Conservation (phyloP, 768 basidiomycete genomes). For the Lactarius indigo region DNA sequence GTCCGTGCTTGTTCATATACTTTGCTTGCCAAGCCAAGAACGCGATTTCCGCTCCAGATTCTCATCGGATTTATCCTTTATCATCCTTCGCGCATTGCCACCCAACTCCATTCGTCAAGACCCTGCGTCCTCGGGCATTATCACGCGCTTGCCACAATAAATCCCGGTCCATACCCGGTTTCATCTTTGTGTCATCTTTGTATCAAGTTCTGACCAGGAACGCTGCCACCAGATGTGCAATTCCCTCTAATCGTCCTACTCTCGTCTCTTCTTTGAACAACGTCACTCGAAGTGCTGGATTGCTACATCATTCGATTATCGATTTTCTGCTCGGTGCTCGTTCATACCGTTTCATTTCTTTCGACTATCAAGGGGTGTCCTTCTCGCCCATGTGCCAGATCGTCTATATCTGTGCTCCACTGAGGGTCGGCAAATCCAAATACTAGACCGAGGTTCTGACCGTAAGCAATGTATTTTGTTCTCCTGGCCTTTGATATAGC, state of each 20-base stretch:
- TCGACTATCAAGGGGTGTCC: not conserved
- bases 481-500: not conserved
- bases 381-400: not conserved
- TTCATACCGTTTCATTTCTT: not conserved
- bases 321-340: not conserved
- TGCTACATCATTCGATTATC: not conserved
- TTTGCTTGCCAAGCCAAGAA: not conserved
- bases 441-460: not conserved
- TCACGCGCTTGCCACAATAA: not conserved
- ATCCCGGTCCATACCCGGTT: not conserved
- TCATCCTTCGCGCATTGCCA: not conserved
- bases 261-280: not conserved
- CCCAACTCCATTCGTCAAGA: not conserved
- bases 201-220: not conserved
- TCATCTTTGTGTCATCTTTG: not conserved
- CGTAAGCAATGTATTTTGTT: not conserved
- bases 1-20: not conserved
- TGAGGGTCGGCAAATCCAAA: not conserved
- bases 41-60: not conserved
- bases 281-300: not conserved
- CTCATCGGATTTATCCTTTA: not conserved
- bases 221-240: not conserved
- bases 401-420: not conserved
- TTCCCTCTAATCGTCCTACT: not conserved
- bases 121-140: not conserved